Percentiles rank a stretch among this genome's conserved stretches.
Conservation (phyloP, 306 rosid genomes). For the Lupinus albus region DNA sequence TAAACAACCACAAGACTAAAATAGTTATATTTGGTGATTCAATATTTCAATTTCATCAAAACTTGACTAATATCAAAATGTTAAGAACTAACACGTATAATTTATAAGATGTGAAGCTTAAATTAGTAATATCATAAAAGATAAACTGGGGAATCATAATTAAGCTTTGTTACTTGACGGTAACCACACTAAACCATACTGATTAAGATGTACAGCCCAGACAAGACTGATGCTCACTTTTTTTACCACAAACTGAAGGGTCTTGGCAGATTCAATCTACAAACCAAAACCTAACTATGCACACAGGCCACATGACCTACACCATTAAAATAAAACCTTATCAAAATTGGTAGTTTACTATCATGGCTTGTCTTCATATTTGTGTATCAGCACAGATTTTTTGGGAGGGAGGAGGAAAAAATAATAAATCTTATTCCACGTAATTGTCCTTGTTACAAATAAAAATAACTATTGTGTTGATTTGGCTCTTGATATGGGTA, state of each 20-base stretch:
- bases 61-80: not conserved
- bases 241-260: constrained; percentile 16
- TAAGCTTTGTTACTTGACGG: constrained; percentile 2
- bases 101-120: not conserved
- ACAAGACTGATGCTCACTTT: not conserved
- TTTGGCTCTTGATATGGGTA: not conserved
- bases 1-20: constrained; percentile 24
- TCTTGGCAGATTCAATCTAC: constrained; percentile 18
- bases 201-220: not conserved
- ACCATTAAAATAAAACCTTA: constrained; percentile 1
- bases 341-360: constrained; percentile 10
- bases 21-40: not conserved
- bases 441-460: not conserved
- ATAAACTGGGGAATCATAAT: constrained; percentile 14
- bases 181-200: not conserved
- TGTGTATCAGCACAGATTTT: not conserved
- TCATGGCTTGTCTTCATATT: constrained; percentile 26
- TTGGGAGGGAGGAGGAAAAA: not conserved
- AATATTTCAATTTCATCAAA: constrained; percentile 23
- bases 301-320: not conserved
- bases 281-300: constrained; percentile 5
- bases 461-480: not conserved
- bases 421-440: not conserved
- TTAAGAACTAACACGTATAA: constrained; percentile 9
- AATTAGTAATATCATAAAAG: constrained; percentile 14